Base-by-base conservation (phyloP, 805 yeast genomes). In the Komagataella pastoris region DNA sequence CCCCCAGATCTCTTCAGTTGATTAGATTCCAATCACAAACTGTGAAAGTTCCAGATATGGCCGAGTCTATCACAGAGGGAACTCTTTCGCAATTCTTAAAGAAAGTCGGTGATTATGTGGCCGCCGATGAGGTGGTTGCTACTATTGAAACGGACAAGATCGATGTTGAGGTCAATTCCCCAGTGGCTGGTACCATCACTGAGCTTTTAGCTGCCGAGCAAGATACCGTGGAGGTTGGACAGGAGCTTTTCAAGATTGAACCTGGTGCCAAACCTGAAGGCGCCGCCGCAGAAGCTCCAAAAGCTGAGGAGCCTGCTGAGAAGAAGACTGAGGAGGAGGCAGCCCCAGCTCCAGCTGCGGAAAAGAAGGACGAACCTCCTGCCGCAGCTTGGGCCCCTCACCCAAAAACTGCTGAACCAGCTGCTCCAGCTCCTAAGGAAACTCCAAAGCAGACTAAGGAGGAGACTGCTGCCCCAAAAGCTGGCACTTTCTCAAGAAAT, bases 141-240 rank as follows among this genome's bases (percentile, higher is more conserved):
- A 90, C 97, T 57, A 91, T 93, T 61, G 99, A 93, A 74, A 93
- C 99, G 49, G 99, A 93, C 70, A 93, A 93, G 75, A 90, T 93
- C 62, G 99, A 93, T 64, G 95, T 93, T 50, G 96, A 91, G 66
- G 98, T 93, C 55, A 91, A 89, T 66, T 83, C 99, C 6, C 98
- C 99, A 55, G 77, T 88, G 51, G 68, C 91, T 48, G 99, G 99
- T 73, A 88, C 88, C 52, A 74, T 93, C 64, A 81, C 84, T 50
- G 96, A 91, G 68, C 69, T 88, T 53, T 77, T 88, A 61, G 96
- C 83, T 57, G 71, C 72, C 46, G 86, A 88, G 45, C 98, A 91
- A 47, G 96, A 88, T 64, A 91, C 96, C 48, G 98, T 91, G 52
- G 86, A 83, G 61, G 98, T 91, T 58, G 99, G 97, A 58, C 97